Evolutionary conservation across 1,284 basidiomycete species (phyloP).

Genomic region (Coriolopsis trogii): DNA sequence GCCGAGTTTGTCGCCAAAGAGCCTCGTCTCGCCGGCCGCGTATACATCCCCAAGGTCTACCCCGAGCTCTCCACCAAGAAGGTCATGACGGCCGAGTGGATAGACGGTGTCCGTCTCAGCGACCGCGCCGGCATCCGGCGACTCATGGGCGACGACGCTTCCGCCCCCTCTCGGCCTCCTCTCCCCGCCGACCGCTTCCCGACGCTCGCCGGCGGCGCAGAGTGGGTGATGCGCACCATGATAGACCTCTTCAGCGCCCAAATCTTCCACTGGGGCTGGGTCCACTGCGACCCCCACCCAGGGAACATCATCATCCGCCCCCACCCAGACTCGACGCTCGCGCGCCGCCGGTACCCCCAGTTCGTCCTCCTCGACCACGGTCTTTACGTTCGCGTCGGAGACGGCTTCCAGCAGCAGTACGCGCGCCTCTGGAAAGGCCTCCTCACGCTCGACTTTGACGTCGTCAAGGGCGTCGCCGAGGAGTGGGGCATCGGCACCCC

Average conservation of each 20-base stretch:
- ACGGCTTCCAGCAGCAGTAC: conserved; percentile 72
- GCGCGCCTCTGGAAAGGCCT: conserved; percentile 81
- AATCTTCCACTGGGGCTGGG: conserved; percentile 90
- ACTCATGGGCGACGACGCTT: conserved; percentile 56
- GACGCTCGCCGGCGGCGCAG: conserved; percentile 63
- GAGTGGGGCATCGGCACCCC: conserved; percentile 83
- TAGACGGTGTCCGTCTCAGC: conserved; percentile 78
- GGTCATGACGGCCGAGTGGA: conserved; percentile 89
- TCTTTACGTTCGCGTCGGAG: conserved; percentile 74
- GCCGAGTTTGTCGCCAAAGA: conserved; percentile 62
- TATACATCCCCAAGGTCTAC: conserved; percentile 82
- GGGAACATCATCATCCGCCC: conserved; percentile 87
- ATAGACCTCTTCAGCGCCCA: conserved; percentile 82
- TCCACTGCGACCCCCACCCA: conserved; percentile 77
- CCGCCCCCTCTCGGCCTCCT: conserved; percentile 15
- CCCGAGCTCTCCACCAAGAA: conserved; percentile 73
- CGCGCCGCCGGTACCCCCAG: conserved; percentile 51
- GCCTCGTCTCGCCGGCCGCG: conserved; percentile 66
- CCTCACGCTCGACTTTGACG: conserved; percentile 66
- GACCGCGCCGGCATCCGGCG: conserved; percentile 60
- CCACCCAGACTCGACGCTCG: conserved; percentile 56
- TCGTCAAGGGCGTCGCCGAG: conserved; percentile 49
- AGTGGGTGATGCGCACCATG: conserved; percentile 77
- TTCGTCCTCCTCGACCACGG: conserved; percentile 91
- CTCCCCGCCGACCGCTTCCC: conserved; percentile 25